These are phyloP conservation scores for Simmondsia chinensis DNA, from an alignment of 148 eudicot genomes.

Conservation along the genomic window DNA sequence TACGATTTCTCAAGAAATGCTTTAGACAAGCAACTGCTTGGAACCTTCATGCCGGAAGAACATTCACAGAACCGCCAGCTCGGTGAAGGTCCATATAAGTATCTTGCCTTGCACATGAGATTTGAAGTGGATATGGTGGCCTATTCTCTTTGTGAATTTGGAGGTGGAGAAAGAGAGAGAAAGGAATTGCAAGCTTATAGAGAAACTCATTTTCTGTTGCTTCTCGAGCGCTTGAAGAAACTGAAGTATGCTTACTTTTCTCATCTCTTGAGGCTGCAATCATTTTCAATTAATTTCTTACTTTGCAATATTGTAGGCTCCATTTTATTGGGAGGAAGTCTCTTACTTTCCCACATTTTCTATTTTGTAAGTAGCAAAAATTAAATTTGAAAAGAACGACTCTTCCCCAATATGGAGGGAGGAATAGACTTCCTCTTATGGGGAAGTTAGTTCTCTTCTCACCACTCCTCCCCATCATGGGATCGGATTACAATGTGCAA, in stretches of 20 bases:
- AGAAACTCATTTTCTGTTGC: conserved; percentile 75
- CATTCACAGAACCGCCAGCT: conserved; percentile 14
- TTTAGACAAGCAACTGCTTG: conserved; percentile 69
- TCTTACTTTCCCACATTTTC: too few species aligned
- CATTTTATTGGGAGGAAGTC: too few species aligned
- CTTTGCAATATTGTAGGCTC: too few species aligned
- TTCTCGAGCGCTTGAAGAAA: conserved; percentile 56
- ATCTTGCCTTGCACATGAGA: conserved; percentile 90
- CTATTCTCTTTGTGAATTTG: conserved; percentile 89
- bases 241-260: conserved; percentile 27
- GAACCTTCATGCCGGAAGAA: conserved; percentile 35
- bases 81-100: conserved; percentile 29
- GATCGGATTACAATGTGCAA: too few species aligned
- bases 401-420: too few species aligned
- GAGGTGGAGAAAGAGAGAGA: conserved; percentile 75
- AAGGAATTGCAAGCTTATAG: conserved; percentile 70
- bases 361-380: too few species aligned
- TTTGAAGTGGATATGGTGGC: conserved; percentile 97
- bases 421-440: too few species aligned
- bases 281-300: too few species aligned
- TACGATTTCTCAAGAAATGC: conserved; percentile 23
- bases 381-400: too few species aligned
- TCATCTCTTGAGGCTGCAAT: not conserved
- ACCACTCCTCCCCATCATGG: too few species aligned
- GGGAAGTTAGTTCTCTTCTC: too few species aligned